Percentiles rank a stretch among this genome's conserved stretches.
These are phyloP conservation scores for Rhodotorula graminis DNA, from an alignment of 768 basidiomycete species.

Conservation along the genomic window DNA sequence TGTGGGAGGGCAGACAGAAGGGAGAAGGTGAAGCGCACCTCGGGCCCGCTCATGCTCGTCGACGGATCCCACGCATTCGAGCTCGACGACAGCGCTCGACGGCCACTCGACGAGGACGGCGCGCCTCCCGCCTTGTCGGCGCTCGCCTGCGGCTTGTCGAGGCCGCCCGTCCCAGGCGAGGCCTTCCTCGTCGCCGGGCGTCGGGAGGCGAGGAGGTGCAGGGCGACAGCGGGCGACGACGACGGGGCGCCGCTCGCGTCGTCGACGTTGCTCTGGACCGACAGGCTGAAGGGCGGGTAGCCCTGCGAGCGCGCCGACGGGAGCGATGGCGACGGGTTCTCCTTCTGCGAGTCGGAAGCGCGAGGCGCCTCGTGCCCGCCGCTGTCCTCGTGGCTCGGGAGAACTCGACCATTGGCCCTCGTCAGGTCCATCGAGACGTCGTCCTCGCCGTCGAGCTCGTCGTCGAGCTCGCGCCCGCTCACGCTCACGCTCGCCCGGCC, in stretches of 20 bases:
- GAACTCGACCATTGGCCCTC: neutral
- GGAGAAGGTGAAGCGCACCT: neutral
- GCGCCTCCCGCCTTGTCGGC: conserved; percentile 8
- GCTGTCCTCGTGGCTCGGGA: neutral
- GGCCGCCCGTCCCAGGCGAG: no score
- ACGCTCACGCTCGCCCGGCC: no score
- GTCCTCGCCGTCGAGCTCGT: neutral
- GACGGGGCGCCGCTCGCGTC: conserved; percentile 13
- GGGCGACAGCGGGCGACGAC: conserved; percentile 10
- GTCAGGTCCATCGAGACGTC: conserved; percentile 21
- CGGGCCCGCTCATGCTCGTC: neutral
- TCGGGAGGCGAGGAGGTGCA: neutral
- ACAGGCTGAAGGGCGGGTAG: neutral
- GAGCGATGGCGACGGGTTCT: conserved; percentile 3
- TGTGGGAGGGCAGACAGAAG: neutral
- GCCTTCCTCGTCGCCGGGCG: neutral
- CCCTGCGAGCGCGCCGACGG: neutral
- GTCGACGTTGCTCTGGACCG: conserved; percentile 1
- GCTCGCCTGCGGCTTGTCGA: neutral
- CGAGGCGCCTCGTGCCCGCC: no score
- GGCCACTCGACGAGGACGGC: neutral
- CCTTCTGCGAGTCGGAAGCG: conserved; percentile 26
- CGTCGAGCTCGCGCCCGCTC: no score
- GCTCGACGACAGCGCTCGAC: neutral
- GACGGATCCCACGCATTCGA: neutral